Conservation (phyloP, 1,139 yeast species). For the Taiozyma sp. region DNA sequence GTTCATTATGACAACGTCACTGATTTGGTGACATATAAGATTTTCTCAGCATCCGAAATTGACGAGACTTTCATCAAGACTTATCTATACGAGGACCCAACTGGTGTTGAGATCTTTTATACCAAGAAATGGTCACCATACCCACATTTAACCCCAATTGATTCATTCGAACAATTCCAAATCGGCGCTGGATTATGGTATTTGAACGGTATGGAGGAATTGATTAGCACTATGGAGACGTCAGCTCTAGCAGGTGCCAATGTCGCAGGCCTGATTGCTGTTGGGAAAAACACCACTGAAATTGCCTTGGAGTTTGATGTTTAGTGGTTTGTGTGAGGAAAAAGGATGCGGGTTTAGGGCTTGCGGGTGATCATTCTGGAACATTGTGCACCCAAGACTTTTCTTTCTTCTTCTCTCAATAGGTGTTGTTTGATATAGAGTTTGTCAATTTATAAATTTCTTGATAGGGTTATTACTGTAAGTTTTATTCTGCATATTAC, state of each 20-base stretch:
- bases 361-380: neutral
- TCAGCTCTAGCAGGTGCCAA: conserved; percentile 43
- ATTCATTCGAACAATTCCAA: conserved; percentile 25
- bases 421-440: neutral
- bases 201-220: conserved; percentile 37
- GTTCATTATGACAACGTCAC: conserved; percentile 24
- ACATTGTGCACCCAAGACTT: neutral
- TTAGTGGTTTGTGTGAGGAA: no score
- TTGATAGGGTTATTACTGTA: neutral
- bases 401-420: no score
- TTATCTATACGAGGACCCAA: conserved; percentile 23
- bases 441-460: no score
- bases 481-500: neutral
- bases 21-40: conserved; percentile 33
- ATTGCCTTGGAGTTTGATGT: conserved; percentile 1
- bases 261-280: conserved; percentile 32
- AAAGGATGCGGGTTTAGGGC: neutral
- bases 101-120: conserved; percentile 20
- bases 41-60: conserved; percentile 30
- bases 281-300: conserved; percentile 12
- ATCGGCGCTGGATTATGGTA: conserved; percentile 32
- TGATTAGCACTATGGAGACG: conserved; percentile 46
- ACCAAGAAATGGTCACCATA: conserved; percentile 35
- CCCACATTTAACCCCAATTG: conserved; percentile 28
- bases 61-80: conserved; percentile 19